Conservation (phyloP, 768 basidiomycete genomes). For the Pleurotus citrinopileatus region DNA sequence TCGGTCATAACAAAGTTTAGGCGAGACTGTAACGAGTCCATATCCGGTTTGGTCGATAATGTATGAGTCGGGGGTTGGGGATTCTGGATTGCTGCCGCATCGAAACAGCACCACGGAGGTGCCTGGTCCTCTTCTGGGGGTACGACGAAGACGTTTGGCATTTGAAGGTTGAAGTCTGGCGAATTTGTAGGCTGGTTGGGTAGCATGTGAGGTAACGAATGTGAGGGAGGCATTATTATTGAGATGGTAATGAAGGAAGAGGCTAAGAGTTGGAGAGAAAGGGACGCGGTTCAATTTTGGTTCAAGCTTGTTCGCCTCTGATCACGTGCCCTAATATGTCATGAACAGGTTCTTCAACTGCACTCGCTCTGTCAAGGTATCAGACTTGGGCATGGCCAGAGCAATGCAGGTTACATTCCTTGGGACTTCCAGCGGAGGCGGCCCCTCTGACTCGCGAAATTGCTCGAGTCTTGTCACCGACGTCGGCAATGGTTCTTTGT, state of each 20-base stretch:
- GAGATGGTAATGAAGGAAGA: constrained; percentile 2
- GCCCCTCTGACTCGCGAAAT: constrained; percentile 69
- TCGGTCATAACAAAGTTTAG: constrained; percentile 15
- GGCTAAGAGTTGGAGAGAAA: neutral
- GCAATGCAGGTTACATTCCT: constrained; percentile 60
- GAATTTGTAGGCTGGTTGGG: constrained; percentile 11
- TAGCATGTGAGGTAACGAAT: constrained; percentile 4
- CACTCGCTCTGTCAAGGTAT: neutral
- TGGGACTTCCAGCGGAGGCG: constrained; percentile 76
- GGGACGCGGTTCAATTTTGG: constrained; percentile 2
- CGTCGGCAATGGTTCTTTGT: constrained; percentile 54
- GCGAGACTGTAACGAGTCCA: constrained; percentile 31
- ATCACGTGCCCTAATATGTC: constrained; percentile 26
- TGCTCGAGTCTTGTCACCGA: constrained; percentile 73
- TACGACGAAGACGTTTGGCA: constrained; percentile 54
- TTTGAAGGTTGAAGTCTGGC: constrained; percentile 16
- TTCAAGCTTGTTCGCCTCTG: neutral
- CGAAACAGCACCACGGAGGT: constrained; percentile 57
- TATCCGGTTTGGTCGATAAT: constrained; percentile 20
- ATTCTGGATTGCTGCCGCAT: constrained; percentile 34
- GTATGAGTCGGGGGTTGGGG: constrained; percentile 8
- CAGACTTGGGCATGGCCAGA: constrained; percentile 5
- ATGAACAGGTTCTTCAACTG: neutral
- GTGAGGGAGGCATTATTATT: constrained; percentile 6
- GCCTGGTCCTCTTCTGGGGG: constrained; percentile 56